Conservation (phyloP, 2,329 filamentous ascomycete species). For the Drechslerella coelobrocha region DNA sequence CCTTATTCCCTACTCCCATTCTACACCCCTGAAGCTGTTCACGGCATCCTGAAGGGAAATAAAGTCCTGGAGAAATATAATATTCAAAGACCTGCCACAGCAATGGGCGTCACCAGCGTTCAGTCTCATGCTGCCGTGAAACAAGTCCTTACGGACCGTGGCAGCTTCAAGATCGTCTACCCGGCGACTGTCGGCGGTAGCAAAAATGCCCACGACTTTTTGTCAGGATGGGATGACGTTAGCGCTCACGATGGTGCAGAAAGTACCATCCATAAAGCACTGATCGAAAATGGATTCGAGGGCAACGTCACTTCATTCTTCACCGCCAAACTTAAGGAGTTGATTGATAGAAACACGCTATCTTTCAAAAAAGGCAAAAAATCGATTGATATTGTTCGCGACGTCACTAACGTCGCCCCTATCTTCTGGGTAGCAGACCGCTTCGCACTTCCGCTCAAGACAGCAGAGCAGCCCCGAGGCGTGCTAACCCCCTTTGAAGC, state of each 20-base stretch:
- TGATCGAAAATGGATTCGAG: slow-evolving; percentile 61
- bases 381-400: slow-evolving; percentile 66
- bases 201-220: slow-evolving; percentile 62
- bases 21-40: slow-evolving; percentile 39
- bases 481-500: slow-evolving; percentile 61
- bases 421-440: slow-evolving; percentile 69
- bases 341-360: slow-evolving; percentile 62
- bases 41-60: slow-evolving; percentile 44
- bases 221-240: slow-evolving; percentile 61
- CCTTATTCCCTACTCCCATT: slow-evolving; percentile 41
- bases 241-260: slow-evolving; percentile 60
- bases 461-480: slow-evolving; percentile 66
- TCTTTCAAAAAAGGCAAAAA: slow-evolving; percentile 60
- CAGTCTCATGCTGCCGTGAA: slow-evolving; percentile 64
- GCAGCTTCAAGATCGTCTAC: slow-evolving; percentile 63
- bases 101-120: slow-evolving; percentile 60
- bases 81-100: slow-evolving; percentile 59
- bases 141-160: slow-evolving; percentile 62
- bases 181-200: slow-evolving; percentile 59
- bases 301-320: slow-evolving; percentile 60
- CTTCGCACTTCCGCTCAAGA: slow-evolving; percentile 73
- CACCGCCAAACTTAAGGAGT: slow-evolving; percentile 59
- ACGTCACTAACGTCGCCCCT: slow-evolving; percentile 72
- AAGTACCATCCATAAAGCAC: slow-evolving; percentile 60
- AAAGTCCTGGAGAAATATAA: slow-evolving; percentile 35